Evolutionary conservation across 2,329 filamentous ascomycete genomes (phyloP).

Genomic region (Ascocoryne sarcoides): DNA sequence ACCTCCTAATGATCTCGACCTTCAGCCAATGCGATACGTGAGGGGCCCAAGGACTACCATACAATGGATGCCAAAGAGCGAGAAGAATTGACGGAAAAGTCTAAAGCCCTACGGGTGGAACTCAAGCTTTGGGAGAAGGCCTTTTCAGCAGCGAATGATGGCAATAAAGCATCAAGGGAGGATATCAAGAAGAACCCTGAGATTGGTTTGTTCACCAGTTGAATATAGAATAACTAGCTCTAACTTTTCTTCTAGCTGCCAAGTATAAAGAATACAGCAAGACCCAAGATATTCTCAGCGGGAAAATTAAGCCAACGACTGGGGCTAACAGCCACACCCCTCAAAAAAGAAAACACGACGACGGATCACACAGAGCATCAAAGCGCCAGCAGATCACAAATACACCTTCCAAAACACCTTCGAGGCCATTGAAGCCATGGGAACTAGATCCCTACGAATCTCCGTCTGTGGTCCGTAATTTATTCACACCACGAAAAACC

Average conservation of each 20-base stretch:
- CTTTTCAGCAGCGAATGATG: conserved; percentile 53
- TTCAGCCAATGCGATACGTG: no score
- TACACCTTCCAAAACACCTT: conserved; percentile 37
- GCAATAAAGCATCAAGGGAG: conserved; percentile 61
- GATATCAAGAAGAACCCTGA: conserved; percentile 66
- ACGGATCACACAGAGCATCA: conserved; percentile 37
- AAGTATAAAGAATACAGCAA: conserved; percentile 74
- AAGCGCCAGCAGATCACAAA: conserved; percentile 40
- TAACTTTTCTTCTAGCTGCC: conserved; percentile 18
- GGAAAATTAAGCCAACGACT: conserved; percentile 37
- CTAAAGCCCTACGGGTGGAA: conserved; percentile 51
- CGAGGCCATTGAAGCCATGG: conserved; percentile 23
- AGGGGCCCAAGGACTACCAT: no score
- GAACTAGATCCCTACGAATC: conserved; percentile 42
- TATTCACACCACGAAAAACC: conserved; percentile 51
- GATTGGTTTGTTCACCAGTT: conserved; percentile 51
- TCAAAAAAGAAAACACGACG: conserved; percentile 31
- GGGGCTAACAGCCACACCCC: conserved; percentile 26
- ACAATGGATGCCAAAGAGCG: conserved; percentile 22
- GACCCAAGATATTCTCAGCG: conserved; percentile 48
- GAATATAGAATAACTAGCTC: conserved; percentile 4
- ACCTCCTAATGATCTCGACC: no score
- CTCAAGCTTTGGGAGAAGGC: conserved; percentile 67
- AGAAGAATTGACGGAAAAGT: conserved; percentile 24
- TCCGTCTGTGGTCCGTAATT: conserved; percentile 46